Evolutionary conservation across 345 rosid genomes (phyloP).

Genomic region (Ceriops zippeliana): DNA sequence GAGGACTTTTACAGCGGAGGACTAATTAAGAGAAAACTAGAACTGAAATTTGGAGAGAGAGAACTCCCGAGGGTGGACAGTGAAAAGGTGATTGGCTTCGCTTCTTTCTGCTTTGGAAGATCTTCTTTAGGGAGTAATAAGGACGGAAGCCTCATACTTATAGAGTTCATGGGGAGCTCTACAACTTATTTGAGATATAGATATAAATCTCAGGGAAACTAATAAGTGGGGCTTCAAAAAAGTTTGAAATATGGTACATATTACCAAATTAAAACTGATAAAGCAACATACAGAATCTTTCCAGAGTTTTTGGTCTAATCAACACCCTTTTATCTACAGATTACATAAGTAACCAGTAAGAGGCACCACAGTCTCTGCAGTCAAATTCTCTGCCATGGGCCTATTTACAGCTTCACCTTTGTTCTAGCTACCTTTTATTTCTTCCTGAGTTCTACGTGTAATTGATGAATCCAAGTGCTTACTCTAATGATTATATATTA

Average conservation of each 20-base stretch:
- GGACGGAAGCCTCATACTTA: constrained; percentile 25
- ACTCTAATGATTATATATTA: no score
- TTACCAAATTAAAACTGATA: neutral
- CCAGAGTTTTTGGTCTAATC: neutral
- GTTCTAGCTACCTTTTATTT: no score
- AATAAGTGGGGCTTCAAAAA: constrained; percentile 8
- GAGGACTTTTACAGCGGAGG: neutral
- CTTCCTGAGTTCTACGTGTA: no score
- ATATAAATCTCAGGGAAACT: constrained; percentile 2
- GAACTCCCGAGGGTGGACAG: neutral
- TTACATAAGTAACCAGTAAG: neutral
- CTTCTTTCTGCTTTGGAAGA: neutral
- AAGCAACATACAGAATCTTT: neutral
- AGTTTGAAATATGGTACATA: constrained; percentile 7
- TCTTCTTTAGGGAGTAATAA: constrained; percentile 7
- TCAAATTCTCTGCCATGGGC: no score
- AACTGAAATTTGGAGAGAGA: neutral
- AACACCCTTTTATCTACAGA: neutral
- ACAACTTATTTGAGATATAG: constrained; percentile 3
- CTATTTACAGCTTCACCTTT: no score
- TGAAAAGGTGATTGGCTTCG: neutral
- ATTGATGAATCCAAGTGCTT: no score
- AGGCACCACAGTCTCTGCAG: neutral
- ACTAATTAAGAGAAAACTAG: neutral
- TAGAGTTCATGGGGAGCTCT: constrained; percentile 19